Evolutionary conservation across 371 early-diverging fungal species (phyloP).

Genomic region (Zancudomyces culisetae): DNA sequence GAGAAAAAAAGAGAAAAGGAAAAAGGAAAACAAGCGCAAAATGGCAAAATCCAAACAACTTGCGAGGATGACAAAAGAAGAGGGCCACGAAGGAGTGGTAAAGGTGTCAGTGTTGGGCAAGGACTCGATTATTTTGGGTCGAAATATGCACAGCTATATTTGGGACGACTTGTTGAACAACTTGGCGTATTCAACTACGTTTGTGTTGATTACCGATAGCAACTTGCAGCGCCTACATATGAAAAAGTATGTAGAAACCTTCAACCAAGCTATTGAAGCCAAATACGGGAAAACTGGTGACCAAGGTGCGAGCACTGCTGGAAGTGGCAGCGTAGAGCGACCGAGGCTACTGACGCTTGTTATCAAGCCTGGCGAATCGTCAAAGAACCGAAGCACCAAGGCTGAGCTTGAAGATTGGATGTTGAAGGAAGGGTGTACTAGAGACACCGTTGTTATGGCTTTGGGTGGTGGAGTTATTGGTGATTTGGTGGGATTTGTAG

Average conservation of each 20-base stretch:
- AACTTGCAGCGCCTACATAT: slow-evolving; percentile 67
- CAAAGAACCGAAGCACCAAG: slow-evolving; percentile 77
- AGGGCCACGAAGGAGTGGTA: background rate
- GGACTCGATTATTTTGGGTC: slow-evolving; percentile 75
- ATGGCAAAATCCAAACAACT: background rate
- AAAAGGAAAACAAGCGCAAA: too few relatives aligned
- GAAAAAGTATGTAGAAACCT: slow-evolving; percentile 26
- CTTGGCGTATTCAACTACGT: slow-evolving; percentile 54
- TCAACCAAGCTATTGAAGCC: slow-evolving; percentile 6
- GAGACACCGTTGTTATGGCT: slow-evolving; percentile 84
- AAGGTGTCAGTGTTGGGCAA: slow-evolving; percentile 59
- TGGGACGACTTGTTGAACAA: slow-evolving; percentile 48
- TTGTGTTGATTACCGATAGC: slow-evolving; percentile 74
- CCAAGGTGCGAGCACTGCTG: too few relatives aligned
- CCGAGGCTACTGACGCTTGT: slow-evolving; percentile 59
- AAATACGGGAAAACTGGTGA: too few relatives aligned
- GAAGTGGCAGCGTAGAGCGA: background rate
- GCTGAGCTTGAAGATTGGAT: slow-evolving; percentile 82
- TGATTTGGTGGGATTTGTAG: slow-evolving; percentile 86
- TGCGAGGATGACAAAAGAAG: background rate
- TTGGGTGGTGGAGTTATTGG: slow-evolving; percentile 96
- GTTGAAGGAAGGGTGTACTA: slow-evolving; percentile 62
- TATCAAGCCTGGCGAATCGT: slow-evolving; percentile 76
- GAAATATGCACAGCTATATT: slow-evolving; percentile 53
- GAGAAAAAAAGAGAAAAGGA: too few relatives aligned